Percentiles rank a stretch among this genome's conserved stretches.
These are phyloP conservation scores for Triticum timopheevii DNA, from an alignment of 176 grass and related monocot species.

Conservation along the genomic window DNA sequence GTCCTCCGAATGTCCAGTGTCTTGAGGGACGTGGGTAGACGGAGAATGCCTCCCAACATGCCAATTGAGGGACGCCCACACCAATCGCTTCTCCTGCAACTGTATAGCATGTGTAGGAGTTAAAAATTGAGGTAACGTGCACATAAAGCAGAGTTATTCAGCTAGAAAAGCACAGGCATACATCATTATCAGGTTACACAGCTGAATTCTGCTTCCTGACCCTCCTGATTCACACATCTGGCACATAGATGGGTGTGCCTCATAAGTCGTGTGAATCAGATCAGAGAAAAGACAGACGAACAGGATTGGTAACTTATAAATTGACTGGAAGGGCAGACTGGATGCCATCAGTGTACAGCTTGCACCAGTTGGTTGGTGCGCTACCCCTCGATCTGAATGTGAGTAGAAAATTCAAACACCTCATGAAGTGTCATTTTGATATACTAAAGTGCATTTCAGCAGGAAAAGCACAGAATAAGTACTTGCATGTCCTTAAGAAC, in stretches of 20 bases:
- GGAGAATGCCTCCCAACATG: neutral
- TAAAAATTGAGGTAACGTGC: slow-evolving; percentile 34
- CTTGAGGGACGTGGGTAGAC: neutral
- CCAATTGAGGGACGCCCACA: slow-evolving; percentile 40
- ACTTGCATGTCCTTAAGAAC: too few species aligned
- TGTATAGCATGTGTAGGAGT: slow-evolving; percentile 19
- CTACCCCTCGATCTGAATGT: too few species aligned
- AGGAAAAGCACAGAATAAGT: too few species aligned
- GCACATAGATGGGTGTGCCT: neutral
- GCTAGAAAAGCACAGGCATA: neutral
- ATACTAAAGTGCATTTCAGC: too few species aligned
- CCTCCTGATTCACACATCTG: slow-evolving; percentile 2
- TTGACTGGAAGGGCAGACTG: slow-evolving; percentile 62
- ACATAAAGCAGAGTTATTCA: slow-evolving; percentile 23
- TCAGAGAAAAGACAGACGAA: neutral
- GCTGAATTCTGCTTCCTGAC: neutral
- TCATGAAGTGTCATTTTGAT: too few species aligned
- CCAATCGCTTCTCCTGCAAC: slow-evolving; percentile 83
- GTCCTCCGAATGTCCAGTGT: fast-evolving
- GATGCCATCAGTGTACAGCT: slow-evolving; percentile 66
- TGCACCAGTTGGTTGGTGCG: slow-evolving; percentile 32
- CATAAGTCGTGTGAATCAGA: neutral
- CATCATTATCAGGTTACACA: neutral
- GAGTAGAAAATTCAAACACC: too few species aligned
- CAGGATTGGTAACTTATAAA: slow-evolving; percentile 38